Evolutionary conservation across 768 basidiomycete genomes (phyloP).

Genomic region (Trametes cinnabarina): DNA sequence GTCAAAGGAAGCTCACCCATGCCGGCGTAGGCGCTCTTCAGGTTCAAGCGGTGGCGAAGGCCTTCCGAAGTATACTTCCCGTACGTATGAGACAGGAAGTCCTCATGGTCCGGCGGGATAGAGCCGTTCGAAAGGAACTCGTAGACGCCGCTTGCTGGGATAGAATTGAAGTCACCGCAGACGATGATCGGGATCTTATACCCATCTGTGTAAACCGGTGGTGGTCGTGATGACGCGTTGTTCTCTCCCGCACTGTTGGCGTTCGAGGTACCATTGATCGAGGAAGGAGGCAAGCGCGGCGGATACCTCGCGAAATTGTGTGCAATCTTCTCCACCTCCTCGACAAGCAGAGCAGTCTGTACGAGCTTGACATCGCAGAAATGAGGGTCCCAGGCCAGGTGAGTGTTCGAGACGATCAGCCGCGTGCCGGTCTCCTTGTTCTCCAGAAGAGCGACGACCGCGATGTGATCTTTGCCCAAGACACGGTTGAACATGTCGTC

Average conservation of each 20-base stretch:
- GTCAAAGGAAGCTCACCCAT: conserved; percentile 70
- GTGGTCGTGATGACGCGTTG: conserved; percentile 42
- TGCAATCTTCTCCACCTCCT: conserved; percentile 90
- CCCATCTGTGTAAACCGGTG: conserved; percentile 77
- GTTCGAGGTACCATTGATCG: conserved; percentile 27
- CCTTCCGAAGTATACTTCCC: conserved; percentile 93
- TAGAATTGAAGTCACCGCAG: conserved; percentile 95
- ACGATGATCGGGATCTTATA: conserved; percentile 88
- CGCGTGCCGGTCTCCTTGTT: conserved; percentile 84
- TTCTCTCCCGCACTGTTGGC: conserved; percentile 30
- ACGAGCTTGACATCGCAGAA: conserved; percentile 97
- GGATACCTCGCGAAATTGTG: conserved; percentile 83
- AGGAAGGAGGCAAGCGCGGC: conserved; percentile 48
- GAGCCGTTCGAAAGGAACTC: conserved; percentile 80
- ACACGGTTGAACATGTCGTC: conserved; percentile 99
- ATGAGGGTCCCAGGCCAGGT: conserved; percentile 90
- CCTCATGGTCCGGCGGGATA: conserved; percentile 72
- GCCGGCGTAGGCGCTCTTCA: conserved; percentile 82
- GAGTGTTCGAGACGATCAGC: conserved; percentile 84
- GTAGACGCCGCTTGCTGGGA: conserved; percentile 84
- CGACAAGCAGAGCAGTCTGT: conserved; percentile 87
- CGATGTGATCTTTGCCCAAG: conserved; percentile 91
- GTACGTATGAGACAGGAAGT: conserved; percentile 90
- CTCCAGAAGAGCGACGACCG: conserved; percentile 84
- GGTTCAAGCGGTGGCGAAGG: conserved; percentile 68